Evolutionary conservation across 768 basidiomycete genomes (phyloP), one percentile per base, ranked within the genome.

Genomic region (Leccinum subgranulosum): DNA sequence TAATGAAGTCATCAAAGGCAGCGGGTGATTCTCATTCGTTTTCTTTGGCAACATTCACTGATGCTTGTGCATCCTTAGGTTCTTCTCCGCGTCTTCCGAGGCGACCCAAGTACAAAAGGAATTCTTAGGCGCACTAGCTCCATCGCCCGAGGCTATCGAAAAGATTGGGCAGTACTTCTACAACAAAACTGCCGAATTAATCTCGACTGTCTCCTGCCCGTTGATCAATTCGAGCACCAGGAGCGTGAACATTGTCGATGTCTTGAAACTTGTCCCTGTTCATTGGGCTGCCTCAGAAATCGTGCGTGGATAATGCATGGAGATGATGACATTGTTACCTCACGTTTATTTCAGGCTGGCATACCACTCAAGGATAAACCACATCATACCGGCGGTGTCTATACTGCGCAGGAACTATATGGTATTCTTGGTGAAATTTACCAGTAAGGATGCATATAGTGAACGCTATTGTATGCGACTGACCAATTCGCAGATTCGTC

Each of bases 251-350:
- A 73, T 93, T 49, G 85, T 87, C 12, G 78, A 88, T 61, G 87
- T 92, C 8, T 65, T 92, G 57, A 86, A 81, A 66, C 65, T 75
- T 34, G 78, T 87, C 1, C 85, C 92, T 11, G 72, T 90, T 25
- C 72, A 81, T 59, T 94, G 90, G 88, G 83, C 79, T 27, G 85
- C 88, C 8, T 68, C 73, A 21, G 84, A 90, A 48, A 73, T 93
- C 33, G 92, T 92, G 59, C 49, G 85, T 76, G 28, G 29, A 29
- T 27, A 34, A 6, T 6, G n/a, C 23, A 27, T 19, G 12, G 19
- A 1, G 6, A 9, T 1, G 6, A 14, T 19, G 39, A 8, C 39
- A 41, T 10, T 8, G 4, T 41, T 34, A 54, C 31, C 48, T 59
- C 48, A 56, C 36, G 29, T 11, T 53, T 28, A 51, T 17, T 4